Percentiles rank a stretch among this genome's conserved stretches.
Conservation (phyloP, 345 rosid genomes). For the Eutrema japonicum region DNA sequence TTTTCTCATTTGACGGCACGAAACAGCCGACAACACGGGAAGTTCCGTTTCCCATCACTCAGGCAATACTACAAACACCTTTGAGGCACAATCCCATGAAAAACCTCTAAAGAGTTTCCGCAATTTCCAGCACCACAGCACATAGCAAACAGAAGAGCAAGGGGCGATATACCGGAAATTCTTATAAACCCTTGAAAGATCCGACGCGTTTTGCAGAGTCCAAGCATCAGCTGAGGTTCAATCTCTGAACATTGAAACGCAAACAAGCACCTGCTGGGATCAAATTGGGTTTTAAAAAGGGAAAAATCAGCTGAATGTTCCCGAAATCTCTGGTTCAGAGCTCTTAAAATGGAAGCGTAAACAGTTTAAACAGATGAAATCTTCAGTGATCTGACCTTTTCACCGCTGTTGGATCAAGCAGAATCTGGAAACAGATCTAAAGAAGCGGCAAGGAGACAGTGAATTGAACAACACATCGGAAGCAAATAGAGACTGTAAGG, state of each 20-base stretch:
- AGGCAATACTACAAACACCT: constrained; percentile 44
- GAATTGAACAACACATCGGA: constrained; percentile 75
- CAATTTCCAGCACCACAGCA: constrained; percentile 60
- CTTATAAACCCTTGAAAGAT: constrained; percentile 63
- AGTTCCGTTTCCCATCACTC: constrained; percentile 87
- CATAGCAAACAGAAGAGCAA: constrained; percentile 51
- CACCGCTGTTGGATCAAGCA: constrained; percentile 52
- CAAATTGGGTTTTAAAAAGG: constrained; percentile 22
- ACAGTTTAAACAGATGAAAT: constrained; percentile 10
- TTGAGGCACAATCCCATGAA: constrained; percentile 49
- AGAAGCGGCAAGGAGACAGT: constrained; percentile 48
- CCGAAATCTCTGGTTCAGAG: constrained; percentile 3
- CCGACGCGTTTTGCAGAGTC: constrained; percentile 49
- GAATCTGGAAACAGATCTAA: constrained; percentile 69
- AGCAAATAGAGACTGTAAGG: constrained; percentile 44
- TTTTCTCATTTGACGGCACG: constrained; percentile 75
- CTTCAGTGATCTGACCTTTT: constrained; percentile 70
- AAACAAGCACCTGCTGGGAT: constrained; percentile 29
- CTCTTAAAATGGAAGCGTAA: constrained; percentile 22
- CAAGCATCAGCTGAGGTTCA: constrained; percentile 66
- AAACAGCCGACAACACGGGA: constrained; percentile 97
- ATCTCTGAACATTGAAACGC: constrained; percentile 36
- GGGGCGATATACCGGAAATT: constrained; percentile 51
- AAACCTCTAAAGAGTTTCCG: constrained; percentile 46
- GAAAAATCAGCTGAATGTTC: constrained; percentile 30